phyloP scores from a whole-genome alignment of 257 asterid genomes.

The Fraxinus excelsior region DNA sequence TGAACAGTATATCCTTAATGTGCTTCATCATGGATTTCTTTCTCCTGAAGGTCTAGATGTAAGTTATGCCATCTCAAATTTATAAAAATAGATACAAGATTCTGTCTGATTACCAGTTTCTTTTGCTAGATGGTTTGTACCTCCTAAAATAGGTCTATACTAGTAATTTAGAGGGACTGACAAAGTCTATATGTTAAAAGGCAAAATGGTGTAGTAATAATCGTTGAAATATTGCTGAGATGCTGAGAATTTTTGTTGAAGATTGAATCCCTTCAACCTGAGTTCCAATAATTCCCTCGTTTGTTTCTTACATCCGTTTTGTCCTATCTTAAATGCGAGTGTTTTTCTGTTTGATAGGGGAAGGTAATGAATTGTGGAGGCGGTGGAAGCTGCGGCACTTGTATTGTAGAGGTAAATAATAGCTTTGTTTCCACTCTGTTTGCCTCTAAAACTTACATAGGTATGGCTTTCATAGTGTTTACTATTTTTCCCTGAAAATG shows the following conservation, averaged over 20 bases:
- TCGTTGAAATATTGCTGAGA: background rate
- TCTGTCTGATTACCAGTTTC: background rate
- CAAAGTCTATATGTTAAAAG: background rate
- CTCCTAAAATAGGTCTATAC: too few relatives aligned
- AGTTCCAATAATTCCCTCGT: background rate
- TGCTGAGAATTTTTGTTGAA: background rate
- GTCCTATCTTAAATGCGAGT: background rate
- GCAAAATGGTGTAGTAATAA: background rate
- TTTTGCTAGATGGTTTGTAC: background rate
- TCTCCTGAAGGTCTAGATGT: too few relatives aligned
- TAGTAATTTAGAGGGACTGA: background rate
- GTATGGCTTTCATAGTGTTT: background rate
- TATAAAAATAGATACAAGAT: too few relatives aligned
- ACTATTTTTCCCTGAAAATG: conserved; percentile 40
- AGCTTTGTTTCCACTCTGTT: background rate
- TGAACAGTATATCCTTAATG: too few relatives aligned
- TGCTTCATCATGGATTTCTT: too few relatives aligned
- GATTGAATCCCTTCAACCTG: background rate
- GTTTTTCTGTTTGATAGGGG: conserved; percentile 42
- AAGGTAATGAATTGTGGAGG: conserved; percentile 88
- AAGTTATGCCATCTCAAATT: too few relatives aligned
- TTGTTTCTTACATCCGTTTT: background rate
- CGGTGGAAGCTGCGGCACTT: conserved; percentile 91
- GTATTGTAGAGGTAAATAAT: conserved; percentile 74
- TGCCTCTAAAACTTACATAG: conserved; percentile 1